Conservation (phyloP, 164 flowering plant genomes). For the Aristolochia fimbriata region DNA sequence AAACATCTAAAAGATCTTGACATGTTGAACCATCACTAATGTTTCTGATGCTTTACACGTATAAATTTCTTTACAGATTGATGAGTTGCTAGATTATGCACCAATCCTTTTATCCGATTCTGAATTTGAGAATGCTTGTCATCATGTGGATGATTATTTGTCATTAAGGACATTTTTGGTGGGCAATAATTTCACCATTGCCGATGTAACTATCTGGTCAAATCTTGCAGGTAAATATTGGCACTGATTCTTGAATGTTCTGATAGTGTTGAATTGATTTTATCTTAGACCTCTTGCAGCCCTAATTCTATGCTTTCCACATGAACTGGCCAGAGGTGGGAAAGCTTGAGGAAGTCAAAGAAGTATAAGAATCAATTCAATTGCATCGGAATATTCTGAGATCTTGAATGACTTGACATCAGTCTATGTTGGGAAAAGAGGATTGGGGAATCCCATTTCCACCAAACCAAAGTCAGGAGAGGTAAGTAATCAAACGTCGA, state of each 20-base stretch:
- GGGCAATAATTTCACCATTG: conserved; percentile 55
- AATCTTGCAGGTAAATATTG: conserved; percentile 63
- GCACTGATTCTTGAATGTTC: not conserved
- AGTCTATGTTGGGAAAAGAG: conserved; percentile 51
- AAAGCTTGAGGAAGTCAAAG: conserved; percentile 77
- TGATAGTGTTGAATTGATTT: no score
- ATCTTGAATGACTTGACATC: conserved; percentile 37
- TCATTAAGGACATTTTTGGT: conserved; percentile 52
- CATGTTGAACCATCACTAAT: not conserved
- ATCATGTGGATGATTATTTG: conserved; percentile 44
- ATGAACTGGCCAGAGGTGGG: conserved; percentile 94
- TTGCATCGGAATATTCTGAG: conserved; percentile 37
- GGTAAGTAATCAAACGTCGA: conserved; percentile 19
- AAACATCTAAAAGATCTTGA: not conserved
- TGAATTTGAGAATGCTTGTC: conserved; percentile 77
- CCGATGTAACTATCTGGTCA: conserved; percentile 80
- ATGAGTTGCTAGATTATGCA: conserved; percentile 70
- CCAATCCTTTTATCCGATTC: conserved; percentile 52
- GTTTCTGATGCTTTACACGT: not conserved
- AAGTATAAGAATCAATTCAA: conserved; percentile 62
- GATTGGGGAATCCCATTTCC: conserved; percentile 38
- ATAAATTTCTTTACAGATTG: conserved; percentile 41
- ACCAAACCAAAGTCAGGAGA: conserved; percentile 33
- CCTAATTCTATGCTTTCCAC: conserved; percentile 4
- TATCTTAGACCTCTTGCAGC: no score